Conservation (phyloP, 257 asterid genomes). For the Galeopsis tetrahit region DNA sequence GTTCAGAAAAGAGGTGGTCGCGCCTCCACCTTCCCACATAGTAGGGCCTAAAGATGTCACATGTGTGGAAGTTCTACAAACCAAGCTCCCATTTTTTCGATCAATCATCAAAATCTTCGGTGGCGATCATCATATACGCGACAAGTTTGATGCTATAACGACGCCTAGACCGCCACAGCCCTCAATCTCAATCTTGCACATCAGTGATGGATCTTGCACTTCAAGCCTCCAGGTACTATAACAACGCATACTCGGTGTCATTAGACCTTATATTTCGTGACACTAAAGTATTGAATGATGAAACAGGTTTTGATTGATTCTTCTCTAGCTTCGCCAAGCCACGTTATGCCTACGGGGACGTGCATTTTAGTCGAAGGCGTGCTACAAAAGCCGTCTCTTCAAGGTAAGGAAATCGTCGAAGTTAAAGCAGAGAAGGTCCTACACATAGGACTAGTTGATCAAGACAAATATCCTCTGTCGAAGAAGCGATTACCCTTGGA, state of each 20-base stretch:
- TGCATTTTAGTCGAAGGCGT: conserved; percentile 75
- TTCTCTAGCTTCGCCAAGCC: conserved; percentile 56
- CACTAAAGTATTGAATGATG: neutral
- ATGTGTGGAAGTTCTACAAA: conserved; percentile 67
- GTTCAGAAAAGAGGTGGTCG: conserved; percentile 49
- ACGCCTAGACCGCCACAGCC: conserved; percentile 58
- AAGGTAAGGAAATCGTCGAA: conserved; percentile 63
- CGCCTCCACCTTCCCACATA: conserved; percentile 26
- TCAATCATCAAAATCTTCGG: conserved; percentile 62
- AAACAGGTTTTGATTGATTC: conserved; percentile 80
- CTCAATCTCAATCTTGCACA: conserved; percentile 57
- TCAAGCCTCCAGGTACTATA: conserved; percentile 58
- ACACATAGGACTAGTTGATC: conserved; percentile 72
- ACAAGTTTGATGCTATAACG: conserved; percentile 49
- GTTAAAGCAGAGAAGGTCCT: conserved; percentile 65
- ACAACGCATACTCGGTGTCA: neutral
- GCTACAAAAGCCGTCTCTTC: conserved; percentile 61
- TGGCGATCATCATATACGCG: conserved; percentile 55
- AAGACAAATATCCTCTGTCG: conserved; percentile 66
- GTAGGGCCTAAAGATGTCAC: conserved; percentile 51
- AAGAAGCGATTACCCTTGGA: conserved; percentile 85
- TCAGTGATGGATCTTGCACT: conserved; percentile 82
- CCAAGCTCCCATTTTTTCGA: conserved; percentile 61
- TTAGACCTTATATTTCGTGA: conserved; percentile 7
- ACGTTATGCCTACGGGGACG: conserved; percentile 80